A percentile compares a stretch with the other conserved stretches of the same genome.
phyloP scores from a whole-genome alignment of 495 filamentous ascomycete species.

The Aspergillus mulundensis region DNA sequence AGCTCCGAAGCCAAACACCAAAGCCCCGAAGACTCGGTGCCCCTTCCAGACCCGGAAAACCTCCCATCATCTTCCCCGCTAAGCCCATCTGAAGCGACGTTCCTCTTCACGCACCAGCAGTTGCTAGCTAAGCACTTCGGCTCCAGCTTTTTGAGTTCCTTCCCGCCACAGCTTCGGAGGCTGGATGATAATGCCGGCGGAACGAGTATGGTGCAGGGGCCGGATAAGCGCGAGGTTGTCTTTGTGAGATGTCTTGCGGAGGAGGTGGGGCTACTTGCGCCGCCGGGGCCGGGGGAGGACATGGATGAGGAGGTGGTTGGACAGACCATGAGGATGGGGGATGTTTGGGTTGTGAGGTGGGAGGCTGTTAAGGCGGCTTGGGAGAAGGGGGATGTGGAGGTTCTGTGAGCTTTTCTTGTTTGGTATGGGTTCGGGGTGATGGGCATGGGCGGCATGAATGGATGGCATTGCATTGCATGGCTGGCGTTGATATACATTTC shows the following conservation, averaged over 20 bases:
- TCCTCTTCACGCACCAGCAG: slow-evolving; percentile 75
- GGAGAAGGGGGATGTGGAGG: slow-evolving; percentile 69
- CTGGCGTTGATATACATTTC: slow-evolving; percentile 2
- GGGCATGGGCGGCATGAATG: background rate
- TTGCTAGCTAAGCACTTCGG: slow-evolving; percentile 79
- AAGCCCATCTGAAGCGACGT: slow-evolving; percentile 61
- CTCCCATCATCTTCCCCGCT: slow-evolving; percentile 21
- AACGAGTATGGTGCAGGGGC: slow-evolving; percentile 85
- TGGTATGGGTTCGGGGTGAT: background rate
- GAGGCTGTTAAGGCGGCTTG: slow-evolving; percentile 71
- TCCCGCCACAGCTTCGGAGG: slow-evolving; percentile 69
- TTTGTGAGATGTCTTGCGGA: slow-evolving; percentile 72
- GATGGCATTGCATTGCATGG: background rate
- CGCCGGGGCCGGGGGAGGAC: slow-evolving; percentile 42
- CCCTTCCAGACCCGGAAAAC: slow-evolving; percentile 19
- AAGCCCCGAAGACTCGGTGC: slow-evolving; percentile 36
- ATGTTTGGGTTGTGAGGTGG: slow-evolving; percentile 87
- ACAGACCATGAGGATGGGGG: slow-evolving; percentile 64
- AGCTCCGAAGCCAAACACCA: slow-evolving; percentile 14
- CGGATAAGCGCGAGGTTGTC: slow-evolving; percentile 76
- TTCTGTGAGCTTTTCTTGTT: slow-evolving; percentile 30
- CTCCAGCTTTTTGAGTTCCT: slow-evolving; percentile 72
- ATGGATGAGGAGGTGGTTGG: slow-evolving; percentile 51
- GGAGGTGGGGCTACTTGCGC: slow-evolving; percentile 50
- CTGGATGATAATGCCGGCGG: slow-evolving; percentile 88